A percentile compares a stretch with the other conserved stretches of the same genome.
phyloP scores from a whole-genome alignment of 2,329 filamentous ascomycete genomes.

The Botrytis aclada region DNA sequence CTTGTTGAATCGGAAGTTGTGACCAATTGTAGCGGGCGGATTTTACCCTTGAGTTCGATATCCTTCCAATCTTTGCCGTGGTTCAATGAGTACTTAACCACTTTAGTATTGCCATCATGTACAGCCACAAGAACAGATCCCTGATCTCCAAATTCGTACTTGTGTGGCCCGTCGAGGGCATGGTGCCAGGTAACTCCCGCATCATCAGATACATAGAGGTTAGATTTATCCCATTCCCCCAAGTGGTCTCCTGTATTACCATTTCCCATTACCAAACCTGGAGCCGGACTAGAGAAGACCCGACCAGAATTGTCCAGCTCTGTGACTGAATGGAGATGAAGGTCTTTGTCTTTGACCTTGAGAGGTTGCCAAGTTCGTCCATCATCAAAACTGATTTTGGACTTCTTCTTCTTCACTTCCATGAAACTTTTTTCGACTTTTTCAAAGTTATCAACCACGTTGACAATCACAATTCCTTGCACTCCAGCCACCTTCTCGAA shows the following conservation, averaged over 20 bases:
- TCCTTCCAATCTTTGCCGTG: constrained; percentile 82
- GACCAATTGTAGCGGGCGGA: constrained; percentile 72
- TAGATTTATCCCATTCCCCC: constrained; percentile 66
- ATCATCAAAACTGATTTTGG: constrained; percentile 91
- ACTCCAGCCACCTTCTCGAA: constrained; percentile 93
- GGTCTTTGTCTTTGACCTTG: constrained; percentile 58
- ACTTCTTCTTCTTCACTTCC: constrained; percentile 65
- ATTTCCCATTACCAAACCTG: constrained; percentile 89
- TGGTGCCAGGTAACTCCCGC: constrained; percentile 82
- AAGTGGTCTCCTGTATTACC: constrained; percentile 83
- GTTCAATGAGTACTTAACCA: constrained; percentile 75
- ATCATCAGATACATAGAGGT: constrained; percentile 86
- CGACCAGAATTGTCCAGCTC: constrained; percentile 77
- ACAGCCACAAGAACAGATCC: constrained; percentile 86
- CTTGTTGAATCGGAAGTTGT: constrained; percentile 92
- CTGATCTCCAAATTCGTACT: constrained; percentile 94
- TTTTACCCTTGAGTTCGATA: constrained; percentile 65
- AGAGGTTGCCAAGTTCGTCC: constrained; percentile 79
- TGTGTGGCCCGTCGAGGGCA: constrained; percentile 76
- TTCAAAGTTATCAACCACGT: constrained; percentile 82
- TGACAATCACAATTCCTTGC: constrained; percentile 88
- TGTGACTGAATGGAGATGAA: constrained; percentile 93
- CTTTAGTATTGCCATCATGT: constrained; percentile 60
- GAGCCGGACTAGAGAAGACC: constrained; percentile 90
- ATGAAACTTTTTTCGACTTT: constrained; percentile 57